phyloP scores from a whole-genome alignment of 768 basidiomycete genomes.

The Kwoniella botswanensis region DNA sequence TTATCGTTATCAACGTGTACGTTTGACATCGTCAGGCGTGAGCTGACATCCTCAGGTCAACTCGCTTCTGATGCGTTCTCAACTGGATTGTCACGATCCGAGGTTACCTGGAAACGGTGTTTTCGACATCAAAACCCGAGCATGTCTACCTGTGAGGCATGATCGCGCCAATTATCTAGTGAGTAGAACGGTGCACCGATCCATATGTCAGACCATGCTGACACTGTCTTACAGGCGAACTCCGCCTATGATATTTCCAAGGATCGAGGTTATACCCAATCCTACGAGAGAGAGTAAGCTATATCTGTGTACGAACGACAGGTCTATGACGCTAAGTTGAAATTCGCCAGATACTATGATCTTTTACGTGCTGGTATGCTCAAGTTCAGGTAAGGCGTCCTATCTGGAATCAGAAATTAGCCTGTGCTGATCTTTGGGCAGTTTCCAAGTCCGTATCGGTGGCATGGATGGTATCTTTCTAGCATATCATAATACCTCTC shows the following conservation, averaged over 20 bases:
- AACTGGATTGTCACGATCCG: slow-evolving; percentile 82
- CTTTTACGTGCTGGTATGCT: slow-evolving; percentile 91
- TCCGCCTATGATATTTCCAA: slow-evolving; percentile 75
- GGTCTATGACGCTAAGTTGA: not conserved
- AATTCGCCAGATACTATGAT: slow-evolving; percentile 70
- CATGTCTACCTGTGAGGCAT: slow-evolving; percentile 78
- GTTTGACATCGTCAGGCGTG: slow-evolving; percentile 24
- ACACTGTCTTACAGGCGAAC: slow-evolving; percentile 65
- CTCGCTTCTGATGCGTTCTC: slow-evolving; percentile 85
- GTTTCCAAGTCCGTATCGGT: slow-evolving; percentile 94
- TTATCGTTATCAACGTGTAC: slow-evolving; percentile 82
- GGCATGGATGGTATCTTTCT: slow-evolving; percentile 87
- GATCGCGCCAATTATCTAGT: slow-evolving; percentile 84
- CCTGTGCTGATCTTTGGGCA: slow-evolving; percentile 50
- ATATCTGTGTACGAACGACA: not conserved
- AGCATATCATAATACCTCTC: slow-evolving; percentile 71
- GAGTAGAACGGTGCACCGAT: slow-evolving; percentile 14
- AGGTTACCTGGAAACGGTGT: slow-evolving; percentile 86
- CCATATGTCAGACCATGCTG: not conserved
- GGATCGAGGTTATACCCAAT: slow-evolving; percentile 69
- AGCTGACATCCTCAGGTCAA: slow-evolving; percentile 8
- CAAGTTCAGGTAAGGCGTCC: slow-evolving; percentile 74
- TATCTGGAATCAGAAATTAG: not conserved
- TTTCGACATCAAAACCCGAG: slow-evolving; percentile 96
- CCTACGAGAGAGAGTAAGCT: slow-evolving; percentile 78